These are phyloP conservation scores for Eutrema salsugineum DNA, from an alignment of 441 rosid species.

Conservation along the genomic window DNA sequence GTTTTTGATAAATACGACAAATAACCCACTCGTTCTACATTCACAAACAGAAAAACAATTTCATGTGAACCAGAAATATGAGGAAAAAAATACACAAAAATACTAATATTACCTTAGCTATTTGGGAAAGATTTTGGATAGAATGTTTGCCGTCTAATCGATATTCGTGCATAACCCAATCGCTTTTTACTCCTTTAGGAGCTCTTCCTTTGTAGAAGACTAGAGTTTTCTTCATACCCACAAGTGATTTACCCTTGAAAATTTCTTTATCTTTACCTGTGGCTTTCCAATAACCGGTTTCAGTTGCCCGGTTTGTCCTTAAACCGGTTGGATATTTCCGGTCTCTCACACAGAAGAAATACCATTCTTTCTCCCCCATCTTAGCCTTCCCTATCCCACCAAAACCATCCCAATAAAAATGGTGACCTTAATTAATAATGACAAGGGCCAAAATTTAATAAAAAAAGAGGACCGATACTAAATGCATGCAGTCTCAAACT, in stretches of 20 bases:
- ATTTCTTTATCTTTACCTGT: slow-evolving; percentile 95
- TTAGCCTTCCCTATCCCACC: slow-evolving; percentile 70
- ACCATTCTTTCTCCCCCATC: slow-evolving; percentile 86
- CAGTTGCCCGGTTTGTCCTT: slow-evolving; percentile 89
- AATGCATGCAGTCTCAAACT: too few relatives aligned
- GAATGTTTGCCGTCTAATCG: slow-evolving; percentile 78
- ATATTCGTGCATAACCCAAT: slow-evolving; percentile 95
- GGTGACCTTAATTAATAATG: too few relatives aligned
- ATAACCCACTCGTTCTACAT: slow-evolving; percentile 92
- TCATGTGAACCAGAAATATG: neutral
- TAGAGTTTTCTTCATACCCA: slow-evolving; percentile 93
- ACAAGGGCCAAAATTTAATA: too few relatives aligned
- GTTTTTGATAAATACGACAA: slow-evolving; percentile 80
- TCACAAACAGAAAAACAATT: neutral
- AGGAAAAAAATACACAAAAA: neutral
- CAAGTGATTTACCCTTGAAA: slow-evolving; percentile 56
- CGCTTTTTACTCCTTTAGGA: slow-evolving; percentile 62
- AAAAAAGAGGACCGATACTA: too few relatives aligned
- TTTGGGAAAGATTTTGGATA: slow-evolving; percentile 58
- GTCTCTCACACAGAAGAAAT: slow-evolving; percentile 61
- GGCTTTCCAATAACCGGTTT: slow-evolving; percentile 94
- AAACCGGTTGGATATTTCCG: slow-evolving; percentile 63
- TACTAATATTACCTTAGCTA: slow-evolving; percentile 53
- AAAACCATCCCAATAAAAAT: neutral
- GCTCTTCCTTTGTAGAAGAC: slow-evolving; percentile 87